phyloP scores from a whole-genome alignment of 768 basidiomycete species.

The Podaxis mareebaensis region DNA sequence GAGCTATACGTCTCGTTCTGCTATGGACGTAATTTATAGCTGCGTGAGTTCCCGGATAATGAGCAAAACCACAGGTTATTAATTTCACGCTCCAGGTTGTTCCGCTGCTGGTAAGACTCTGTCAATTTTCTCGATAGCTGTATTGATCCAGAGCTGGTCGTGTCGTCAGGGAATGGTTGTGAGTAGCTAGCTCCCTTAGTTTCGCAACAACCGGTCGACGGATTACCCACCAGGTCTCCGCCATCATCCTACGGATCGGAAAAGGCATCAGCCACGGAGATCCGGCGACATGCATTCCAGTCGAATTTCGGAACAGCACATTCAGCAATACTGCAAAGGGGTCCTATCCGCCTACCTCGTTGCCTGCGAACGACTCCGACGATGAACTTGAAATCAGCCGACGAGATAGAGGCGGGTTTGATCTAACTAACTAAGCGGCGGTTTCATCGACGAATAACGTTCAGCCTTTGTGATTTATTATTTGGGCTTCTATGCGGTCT shows the following conservation, averaged over 20 bases:
- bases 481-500: not conserved
- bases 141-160: not conserved
- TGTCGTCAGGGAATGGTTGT: not conserved
- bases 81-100: not conserved
- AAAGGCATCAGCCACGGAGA: slow-evolving; percentile 7
- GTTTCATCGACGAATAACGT: not conserved
- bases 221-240: not conserved
- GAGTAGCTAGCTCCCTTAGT: not conserved
- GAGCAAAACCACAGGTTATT: not conserved
- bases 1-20: not conserved
- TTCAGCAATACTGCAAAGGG: not conserved
- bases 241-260: slow-evolving; percentile 8
- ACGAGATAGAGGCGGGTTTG: not conserved
- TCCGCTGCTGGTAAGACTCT: not conserved
- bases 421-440: not conserved
- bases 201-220: no score
- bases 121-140: not conserved
- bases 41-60: not conserved
- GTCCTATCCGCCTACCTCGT: not conserved
- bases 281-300: not conserved
- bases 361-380: not conserved
- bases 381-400: not conserved
- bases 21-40: not conserved
- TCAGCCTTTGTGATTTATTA: not conserved
- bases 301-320: not conserved